Percentiles rank a stretch among this genome's conserved stretches.
Evolutionary conservation across 2,329 filamentous ascomycete species (phyloP).

Genomic region (Pseudodiploospora longispora): DNA sequence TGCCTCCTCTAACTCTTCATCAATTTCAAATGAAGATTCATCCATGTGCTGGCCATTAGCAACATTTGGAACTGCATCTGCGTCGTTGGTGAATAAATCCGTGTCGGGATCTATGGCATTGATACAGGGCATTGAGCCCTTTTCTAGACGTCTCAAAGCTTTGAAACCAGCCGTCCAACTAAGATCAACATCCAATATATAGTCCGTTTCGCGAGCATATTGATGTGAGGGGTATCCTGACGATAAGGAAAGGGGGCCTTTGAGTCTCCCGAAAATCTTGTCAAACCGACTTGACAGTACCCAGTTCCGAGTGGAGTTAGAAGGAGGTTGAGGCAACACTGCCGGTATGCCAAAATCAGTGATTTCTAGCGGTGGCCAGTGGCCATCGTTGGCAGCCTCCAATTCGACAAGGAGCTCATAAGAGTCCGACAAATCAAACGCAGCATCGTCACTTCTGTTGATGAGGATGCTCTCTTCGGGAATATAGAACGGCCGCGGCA

Average conservation of each 20-base stretch:
- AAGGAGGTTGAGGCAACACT: constrained; percentile 11
- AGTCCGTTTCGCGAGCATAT: constrained; percentile 29
- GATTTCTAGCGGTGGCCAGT: constrained; percentile 45
- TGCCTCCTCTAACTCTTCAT: constrained; percentile 38
- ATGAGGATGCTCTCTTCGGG: constrained; percentile 44
- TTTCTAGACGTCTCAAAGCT: constrained; percentile 25
- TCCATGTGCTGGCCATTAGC: constrained; percentile 15
- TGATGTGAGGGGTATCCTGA: constrained; percentile 16
- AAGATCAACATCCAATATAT: constrained; percentile 41
- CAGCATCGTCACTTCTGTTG: constrained; percentile 37
- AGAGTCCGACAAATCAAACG: constrained; percentile 39
- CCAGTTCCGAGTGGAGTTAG: constrained; percentile 23
- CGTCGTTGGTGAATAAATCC: constrained; percentile 16
- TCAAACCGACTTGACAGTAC: constrained; percentile 33
- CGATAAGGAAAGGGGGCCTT: constrained; percentile 24
- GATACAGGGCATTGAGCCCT: constrained; percentile 36
- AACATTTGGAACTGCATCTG: constrained; percentile 14
- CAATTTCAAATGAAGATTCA: constrained; percentile 26
- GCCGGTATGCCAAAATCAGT: constrained; percentile 22
- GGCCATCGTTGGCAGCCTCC: constrained; percentile 38
- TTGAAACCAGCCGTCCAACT: constrained; percentile 36
- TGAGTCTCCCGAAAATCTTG: constrained; percentile 34
- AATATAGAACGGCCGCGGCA: constrained; percentile 42
- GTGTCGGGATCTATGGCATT: constrained; percentile 31
- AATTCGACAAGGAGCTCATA: constrained; percentile 46